Evolutionary conservation across 1,284 basidiomycete species (phyloP).

Genomic region (Ganoderma leucocontextum): DNA sequence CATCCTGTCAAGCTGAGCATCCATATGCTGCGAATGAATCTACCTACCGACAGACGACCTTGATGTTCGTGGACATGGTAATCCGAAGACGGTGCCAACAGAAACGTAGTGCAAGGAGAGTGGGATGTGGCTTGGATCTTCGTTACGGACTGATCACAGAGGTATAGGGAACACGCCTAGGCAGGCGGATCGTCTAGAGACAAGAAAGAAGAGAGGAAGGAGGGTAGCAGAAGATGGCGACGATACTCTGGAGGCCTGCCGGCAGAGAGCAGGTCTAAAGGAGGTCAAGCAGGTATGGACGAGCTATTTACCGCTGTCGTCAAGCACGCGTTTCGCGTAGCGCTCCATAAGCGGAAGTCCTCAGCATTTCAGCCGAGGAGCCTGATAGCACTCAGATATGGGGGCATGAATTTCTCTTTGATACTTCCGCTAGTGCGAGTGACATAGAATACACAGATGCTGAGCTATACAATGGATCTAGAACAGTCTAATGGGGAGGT

Average conservation of each 20-base stretch:
- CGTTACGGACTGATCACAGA: slow-evolving; percentile 26
- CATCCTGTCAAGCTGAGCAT: slow-evolving; percentile 4
- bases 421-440: slow-evolving; percentile 18
- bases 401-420: background rate
- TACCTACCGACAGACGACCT: slow-evolving; percentile 90
- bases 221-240: slow-evolving; percentile 29
- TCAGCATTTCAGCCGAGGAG: background rate
- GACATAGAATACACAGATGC: slow-evolving; percentile 26
- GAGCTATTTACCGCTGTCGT: slow-evolving; percentile 41
- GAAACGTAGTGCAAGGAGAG: slow-evolving; percentile 29
- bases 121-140: slow-evolving; percentile 23
- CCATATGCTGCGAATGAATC: slow-evolving; percentile 35
- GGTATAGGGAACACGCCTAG: slow-evolving; percentile 32
- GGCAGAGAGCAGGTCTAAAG: slow-evolving; percentile 26
- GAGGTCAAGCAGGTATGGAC: slow-evolving; percentile 22
- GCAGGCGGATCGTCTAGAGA: slow-evolving; percentile 34
- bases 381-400: background rate
- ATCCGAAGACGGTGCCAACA: slow-evolving; percentile 13
- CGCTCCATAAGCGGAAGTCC: slow-evolving; percentile 27
- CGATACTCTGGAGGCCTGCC: slow-evolving; percentile 22
- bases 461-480: slow-evolving; percentile 30
- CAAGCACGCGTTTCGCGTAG: slow-evolving; percentile 37
- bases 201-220: slow-evolving; percentile 26
- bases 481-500: slow-evolving; percentile 16
- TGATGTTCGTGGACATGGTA: slow-evolving; percentile 85